These are phyloP conservation scores for Lachnellula cervina DNA, from an alignment of 2,329 filamentous ascomycete species.

Conservation along the genomic window DNA sequence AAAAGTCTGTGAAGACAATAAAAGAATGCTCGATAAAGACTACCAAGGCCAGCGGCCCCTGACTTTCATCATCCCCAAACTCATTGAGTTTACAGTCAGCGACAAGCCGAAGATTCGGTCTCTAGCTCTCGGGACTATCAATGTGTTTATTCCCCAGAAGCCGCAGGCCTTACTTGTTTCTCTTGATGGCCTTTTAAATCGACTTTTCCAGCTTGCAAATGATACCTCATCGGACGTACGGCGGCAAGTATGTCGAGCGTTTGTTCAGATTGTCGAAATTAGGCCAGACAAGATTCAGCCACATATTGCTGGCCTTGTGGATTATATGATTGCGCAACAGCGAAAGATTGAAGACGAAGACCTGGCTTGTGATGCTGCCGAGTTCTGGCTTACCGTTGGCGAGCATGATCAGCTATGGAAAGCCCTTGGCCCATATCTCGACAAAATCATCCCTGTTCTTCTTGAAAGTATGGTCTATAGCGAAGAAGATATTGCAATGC, in stretches of 20 bases:
- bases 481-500: constrained; percentile 81
- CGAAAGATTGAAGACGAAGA: constrained; percentile 77
- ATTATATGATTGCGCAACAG: constrained; percentile 90
- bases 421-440: constrained; percentile 69
- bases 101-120: constrained; percentile 71
- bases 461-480: constrained; percentile 95
- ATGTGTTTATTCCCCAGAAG: constrained; percentile 83
- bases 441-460: constrained; percentile 83
- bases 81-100: constrained; percentile 81
- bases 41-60: constrained; percentile 85
- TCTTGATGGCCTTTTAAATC: constrained; percentile 75
- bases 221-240: constrained; percentile 79
- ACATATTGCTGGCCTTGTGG: constrained; percentile 80
- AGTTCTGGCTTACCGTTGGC: constrained; percentile 94
- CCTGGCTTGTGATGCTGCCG: constrained; percentile 86
- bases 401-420: constrained; percentile 79
- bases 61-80: constrained; percentile 81
- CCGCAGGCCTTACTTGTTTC: constrained; percentile 76
- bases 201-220: constrained; percentile 74
- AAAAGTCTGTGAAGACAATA: constrained; percentile 97
- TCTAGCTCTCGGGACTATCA: constrained; percentile 77
- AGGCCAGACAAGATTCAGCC: constrained; percentile 86
- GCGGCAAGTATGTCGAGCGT: constrained; percentile 86
- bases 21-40: constrained; percentile 77
- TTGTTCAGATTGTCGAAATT: constrained; percentile 87